phyloP scores from a whole-genome alignment of 2,329 filamentous ascomycete genomes.

The Epichloe sibirici region DNA sequence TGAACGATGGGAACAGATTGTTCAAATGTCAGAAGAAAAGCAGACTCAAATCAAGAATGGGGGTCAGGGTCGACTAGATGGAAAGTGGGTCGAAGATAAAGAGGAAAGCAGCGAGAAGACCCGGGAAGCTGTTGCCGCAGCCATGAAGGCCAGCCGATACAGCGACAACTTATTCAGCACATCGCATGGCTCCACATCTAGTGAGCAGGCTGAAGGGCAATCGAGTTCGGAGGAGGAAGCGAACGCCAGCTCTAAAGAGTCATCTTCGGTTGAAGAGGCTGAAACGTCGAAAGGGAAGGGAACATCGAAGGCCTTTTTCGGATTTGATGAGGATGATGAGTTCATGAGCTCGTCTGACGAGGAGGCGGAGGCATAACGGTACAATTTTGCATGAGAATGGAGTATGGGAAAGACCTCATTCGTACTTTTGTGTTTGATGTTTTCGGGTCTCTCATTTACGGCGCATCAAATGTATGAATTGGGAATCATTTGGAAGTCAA shows the following conservation, averaged over 20 bases:
- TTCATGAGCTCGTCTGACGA: conserved; percentile 60
- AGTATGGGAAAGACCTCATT: neutral
- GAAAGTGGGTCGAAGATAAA: conserved; percentile 90
- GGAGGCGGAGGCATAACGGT: conserved; percentile 20
- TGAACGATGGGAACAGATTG: conserved; percentile 77
- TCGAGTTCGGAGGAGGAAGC: conserved; percentile 25
- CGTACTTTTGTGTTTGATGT: neutral
- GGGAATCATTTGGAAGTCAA: neutral
- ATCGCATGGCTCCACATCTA: conserved; percentile 35
- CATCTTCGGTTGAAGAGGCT: conserved; percentile 33
- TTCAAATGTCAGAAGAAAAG: conserved; percentile 70
- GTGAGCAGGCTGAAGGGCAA: conserved; percentile 15
- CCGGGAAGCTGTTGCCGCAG: conserved; percentile 58
- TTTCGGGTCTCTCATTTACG: neutral
- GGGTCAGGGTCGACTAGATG: conserved; percentile 60
- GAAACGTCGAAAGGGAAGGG: conserved; percentile 23
- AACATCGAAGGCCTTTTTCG: conserved; percentile 47
- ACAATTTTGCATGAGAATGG: neutral
- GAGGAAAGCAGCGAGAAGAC: conserved; percentile 82
- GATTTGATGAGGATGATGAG: conserved; percentile 70
- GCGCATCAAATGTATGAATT: neutral
- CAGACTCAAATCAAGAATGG: conserved; percentile 75
- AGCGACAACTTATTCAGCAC: conserved; percentile 47
- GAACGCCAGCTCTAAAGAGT: conserved; percentile 33
- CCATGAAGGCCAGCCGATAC: conserved; percentile 52